These are phyloP conservation scores for Botrytis porri DNA, from an alignment of 2,329 filamentous ascomycete species.

Conservation along the genomic window DNA sequence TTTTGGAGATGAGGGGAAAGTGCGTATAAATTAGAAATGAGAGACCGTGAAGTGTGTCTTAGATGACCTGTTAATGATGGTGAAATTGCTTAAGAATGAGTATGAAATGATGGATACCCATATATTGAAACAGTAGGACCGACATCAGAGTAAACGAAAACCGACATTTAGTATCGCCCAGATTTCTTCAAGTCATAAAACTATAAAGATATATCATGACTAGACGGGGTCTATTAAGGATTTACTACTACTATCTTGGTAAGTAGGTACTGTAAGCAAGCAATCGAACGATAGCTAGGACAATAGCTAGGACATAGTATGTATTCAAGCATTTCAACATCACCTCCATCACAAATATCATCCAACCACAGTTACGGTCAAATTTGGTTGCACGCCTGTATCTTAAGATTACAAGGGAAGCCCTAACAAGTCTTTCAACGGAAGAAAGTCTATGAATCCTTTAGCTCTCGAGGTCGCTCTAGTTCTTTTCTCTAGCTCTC, in stretches of 20 bases:
- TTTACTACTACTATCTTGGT: no score
- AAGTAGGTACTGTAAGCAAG: neutral
- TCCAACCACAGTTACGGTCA: neutral
- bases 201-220: neutral
- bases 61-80: rapidly evolving
- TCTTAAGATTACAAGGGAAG: neutral
- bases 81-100: neutral
- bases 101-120: neutral
- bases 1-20: no score
- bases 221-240: no score
- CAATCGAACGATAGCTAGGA: no score
- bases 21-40: neutral
- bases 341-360: neutral
- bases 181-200: neutral
- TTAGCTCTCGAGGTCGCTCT: no score
- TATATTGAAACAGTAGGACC: neutral
- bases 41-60: neutral
- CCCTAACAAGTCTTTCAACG: neutral
- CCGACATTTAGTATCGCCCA: rapidly evolving
- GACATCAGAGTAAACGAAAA: neutral
- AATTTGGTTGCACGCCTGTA: neutral
- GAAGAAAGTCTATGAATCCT: neutral
- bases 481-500: neutral
- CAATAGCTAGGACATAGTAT: neutral
- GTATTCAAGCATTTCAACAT: neutral